Evolutionary conservation across 2,329 filamentous ascomycete species (phyloP).

Genomic region (Neospermospora avenae): DNA sequence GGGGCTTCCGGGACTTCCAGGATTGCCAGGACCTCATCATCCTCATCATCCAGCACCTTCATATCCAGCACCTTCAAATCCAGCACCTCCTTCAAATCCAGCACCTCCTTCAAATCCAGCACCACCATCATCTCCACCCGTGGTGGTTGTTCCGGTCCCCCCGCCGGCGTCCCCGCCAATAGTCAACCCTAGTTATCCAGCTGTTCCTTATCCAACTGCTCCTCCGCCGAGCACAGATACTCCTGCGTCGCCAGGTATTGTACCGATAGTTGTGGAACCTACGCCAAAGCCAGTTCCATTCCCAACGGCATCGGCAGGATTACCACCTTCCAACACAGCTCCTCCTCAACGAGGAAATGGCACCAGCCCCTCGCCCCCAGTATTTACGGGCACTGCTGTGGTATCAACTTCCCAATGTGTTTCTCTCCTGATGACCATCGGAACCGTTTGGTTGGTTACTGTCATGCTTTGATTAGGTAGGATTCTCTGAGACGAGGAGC

Average conservation of each 20-base stretch:
- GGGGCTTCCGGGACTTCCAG: no score
- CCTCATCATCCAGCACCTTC: no score
- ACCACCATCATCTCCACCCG: no score
- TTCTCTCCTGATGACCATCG: not conserved
- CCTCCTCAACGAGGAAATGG: conserved; percentile 3
- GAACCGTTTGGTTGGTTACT: not conserved
- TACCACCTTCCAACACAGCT: not conserved
- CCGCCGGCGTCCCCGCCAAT: no score
- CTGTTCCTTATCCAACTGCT: not conserved
- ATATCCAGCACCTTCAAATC: no score
- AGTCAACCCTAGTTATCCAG: not conserved
- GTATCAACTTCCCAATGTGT: not conserved
- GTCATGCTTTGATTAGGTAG: not conserved
- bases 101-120: no score
- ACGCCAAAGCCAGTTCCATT: not conserved
- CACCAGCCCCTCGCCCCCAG: not conserved
- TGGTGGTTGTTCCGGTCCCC: no score
- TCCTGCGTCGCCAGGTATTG: not conserved
- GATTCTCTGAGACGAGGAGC: not conserved
- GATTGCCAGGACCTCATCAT: no score
- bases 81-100: no score
- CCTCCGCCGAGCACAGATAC: conserved; percentile 2
- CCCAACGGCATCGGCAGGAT: not conserved
- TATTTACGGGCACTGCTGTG: conserved; percentile 4
- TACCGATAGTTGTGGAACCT: not conserved